phyloP scores from a whole-genome alignment of 257 asterid species.

The Scutellaria baicalensis region DNA sequence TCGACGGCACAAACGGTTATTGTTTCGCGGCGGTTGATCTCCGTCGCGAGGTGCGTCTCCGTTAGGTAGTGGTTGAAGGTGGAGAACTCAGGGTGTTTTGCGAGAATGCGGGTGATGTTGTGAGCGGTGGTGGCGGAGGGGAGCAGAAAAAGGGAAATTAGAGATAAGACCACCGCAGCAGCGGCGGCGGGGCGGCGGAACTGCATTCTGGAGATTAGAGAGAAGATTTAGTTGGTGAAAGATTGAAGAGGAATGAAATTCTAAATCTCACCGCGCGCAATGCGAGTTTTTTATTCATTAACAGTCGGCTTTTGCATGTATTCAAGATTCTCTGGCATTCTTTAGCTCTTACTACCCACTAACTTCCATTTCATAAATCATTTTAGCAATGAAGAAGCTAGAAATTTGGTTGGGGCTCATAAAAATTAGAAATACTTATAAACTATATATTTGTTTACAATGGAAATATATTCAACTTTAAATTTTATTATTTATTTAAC shows the following conservation, averaged over 20 bases:
- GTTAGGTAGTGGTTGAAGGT: slow-evolving; percentile 57
- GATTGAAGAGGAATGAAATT: not conserved
- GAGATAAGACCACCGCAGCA: slow-evolving; percentile 17
- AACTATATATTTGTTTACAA: too few species aligned
- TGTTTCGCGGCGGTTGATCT: slow-evolving; percentile 51
- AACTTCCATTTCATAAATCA: too few species aligned
- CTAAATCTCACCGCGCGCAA: too few species aligned
- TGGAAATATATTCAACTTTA: too few species aligned
- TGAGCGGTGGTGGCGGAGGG: slow-evolving; percentile 35
- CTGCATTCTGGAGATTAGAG: slow-evolving; percentile 33
- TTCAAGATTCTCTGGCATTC: too few species aligned
- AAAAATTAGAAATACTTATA: too few species aligned
- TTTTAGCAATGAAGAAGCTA: too few species aligned
- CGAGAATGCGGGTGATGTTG: slow-evolving; percentile 57
- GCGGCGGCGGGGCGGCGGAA: slow-evolving; percentile 29
- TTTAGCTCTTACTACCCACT: too few species aligned
- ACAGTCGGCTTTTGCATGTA: too few species aligned
- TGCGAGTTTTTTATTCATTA: too few species aligned
- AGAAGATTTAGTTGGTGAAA: not conserved
- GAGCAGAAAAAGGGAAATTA: slow-evolving; percentile 15
- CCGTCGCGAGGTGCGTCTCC: slow-evolving; percentile 52
- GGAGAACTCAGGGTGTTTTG: slow-evolving; percentile 37
- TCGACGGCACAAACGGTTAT: slow-evolving; percentile 64
- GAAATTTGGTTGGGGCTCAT: too few species aligned
- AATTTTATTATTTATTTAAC: too few species aligned